Conservation (phyloP, 2,329 filamentous ascomycete genomes). For the Amauroascus niger region DNA sequence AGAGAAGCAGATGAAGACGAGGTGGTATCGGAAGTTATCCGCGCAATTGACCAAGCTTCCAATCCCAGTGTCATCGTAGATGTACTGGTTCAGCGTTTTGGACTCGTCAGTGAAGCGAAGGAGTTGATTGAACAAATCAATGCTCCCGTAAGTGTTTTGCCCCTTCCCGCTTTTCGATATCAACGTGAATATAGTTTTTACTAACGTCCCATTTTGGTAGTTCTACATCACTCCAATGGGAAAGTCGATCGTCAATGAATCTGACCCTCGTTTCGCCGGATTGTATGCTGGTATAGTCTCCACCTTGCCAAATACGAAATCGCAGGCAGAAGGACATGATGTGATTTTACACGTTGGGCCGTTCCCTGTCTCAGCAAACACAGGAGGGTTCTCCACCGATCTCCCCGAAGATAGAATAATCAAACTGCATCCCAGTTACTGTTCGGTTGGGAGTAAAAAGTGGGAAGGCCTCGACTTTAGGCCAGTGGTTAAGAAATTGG, state of each 20-base stretch:
- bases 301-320: constrained; percentile 4
- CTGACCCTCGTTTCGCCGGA: constrained; percentile 12
- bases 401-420: constrained; percentile 13
- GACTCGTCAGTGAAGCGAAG: constrained; percentile 10
- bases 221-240: constrained; percentile 15
- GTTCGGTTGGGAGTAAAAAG: constrained; percentile 14
- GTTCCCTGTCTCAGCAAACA: constrained; percentile 14
- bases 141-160: constrained; percentile 12
- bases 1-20: constrained; percentile 16
- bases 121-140: constrained; percentile 14
- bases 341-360: constrained; percentile 14
- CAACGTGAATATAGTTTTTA: not conserved
- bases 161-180: not conserved
- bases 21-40: constrained; percentile 13
- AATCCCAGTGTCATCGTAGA: constrained; percentile 15
- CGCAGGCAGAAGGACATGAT: constrained; percentile 12
- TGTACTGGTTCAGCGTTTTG: constrained; percentile 13
- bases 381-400: constrained; percentile 16
- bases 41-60: constrained; percentile 11
- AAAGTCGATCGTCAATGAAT: constrained; percentile 16
- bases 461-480: constrained; percentile 16
- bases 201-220: constrained; percentile 5
- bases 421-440: constrained; percentile 14
- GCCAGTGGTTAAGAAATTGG: constrained; percentile 14
- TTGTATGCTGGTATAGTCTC: constrained; percentile 15